These are phyloP conservation scores for Boletus subcaerulescens DNA, from an alignment of 768 basidiomycete genomes.

Conservation along the genomic window DNA sequence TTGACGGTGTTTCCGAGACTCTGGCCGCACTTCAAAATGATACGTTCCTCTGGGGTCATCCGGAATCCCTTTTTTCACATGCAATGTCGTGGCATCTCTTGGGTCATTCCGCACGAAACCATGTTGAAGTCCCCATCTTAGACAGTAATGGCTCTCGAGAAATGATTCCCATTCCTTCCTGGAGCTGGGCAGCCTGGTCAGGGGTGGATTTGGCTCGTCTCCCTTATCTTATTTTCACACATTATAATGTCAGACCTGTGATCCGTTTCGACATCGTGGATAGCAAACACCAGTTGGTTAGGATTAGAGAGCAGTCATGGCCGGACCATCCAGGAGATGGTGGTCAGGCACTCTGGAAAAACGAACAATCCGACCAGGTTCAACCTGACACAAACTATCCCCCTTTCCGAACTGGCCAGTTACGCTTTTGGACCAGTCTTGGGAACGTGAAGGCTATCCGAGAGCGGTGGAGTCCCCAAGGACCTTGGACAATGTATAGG, in stretches of 20 bases:
- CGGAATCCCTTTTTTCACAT: slow-evolving; percentile 5
- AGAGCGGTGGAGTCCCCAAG: too few species aligned
- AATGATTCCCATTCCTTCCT: slow-evolving; percentile 12
- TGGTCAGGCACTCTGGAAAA: background rate
- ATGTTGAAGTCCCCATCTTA: background rate
- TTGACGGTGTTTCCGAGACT: slow-evolving; percentile 10
- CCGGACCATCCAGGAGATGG: background rate
- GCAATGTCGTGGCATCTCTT: too few species aligned
- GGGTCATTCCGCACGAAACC: background rate
- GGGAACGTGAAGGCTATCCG: background rate
- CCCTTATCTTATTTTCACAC: background rate
- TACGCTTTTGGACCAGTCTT: slow-evolving; percentile 16
- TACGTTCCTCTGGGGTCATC: slow-evolving; percentile 13
- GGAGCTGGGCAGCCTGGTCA: slow-evolving; percentile 13
- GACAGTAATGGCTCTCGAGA: background rate
- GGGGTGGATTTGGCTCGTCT: background rate
- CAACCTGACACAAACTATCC: background rate
- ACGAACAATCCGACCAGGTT: background rate
- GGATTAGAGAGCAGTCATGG: too few species aligned
- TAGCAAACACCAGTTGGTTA: background rate
- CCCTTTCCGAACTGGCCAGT: background rate
- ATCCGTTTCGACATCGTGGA: slow-evolving; percentile 10
- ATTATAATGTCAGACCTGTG: background rate
- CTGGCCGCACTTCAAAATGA: slow-evolving; percentile 10
- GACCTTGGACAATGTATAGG: too few species aligned